Evolutionary conservation across 23 red algal species (phyloP), one percentile per base, ranked within the genome.

Genomic region (Gracilaria domingensis): DNA sequence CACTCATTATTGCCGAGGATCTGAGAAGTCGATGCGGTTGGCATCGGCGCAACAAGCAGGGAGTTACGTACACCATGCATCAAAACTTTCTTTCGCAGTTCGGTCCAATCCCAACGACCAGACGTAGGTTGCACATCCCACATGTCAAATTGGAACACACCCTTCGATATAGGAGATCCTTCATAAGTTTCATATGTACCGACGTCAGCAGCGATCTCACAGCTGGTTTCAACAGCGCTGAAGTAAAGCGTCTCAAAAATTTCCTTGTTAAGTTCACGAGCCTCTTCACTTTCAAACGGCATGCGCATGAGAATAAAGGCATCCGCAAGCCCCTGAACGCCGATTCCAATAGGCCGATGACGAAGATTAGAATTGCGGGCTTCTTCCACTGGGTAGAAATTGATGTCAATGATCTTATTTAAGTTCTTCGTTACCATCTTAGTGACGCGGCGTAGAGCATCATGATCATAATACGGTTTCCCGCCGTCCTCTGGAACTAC

Each of bases 1-100:
- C 93, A 96, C 82, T 99, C 97, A 71, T 99, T 99, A 83, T 99
- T 99, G 44, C 97, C 97, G 50, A 99, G 85, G 75, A 99, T 99
- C 92, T 99, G 97, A 20, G 93, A 96, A 37, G 97, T 99, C 12
- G 97, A 99, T 29, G 97, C 97, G 16, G 97, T 99, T 29, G 97
- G 97, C 97, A 99, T 99, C 0, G 97, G 97, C 12, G 97, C 97
- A 23, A 99, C 85, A 49, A 99, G 90, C 47, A 99, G 78, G 48
- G 97, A 99, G 77, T 99, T 99, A 34, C 97, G 90, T 21, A 99
- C 84, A 71, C 97, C 97, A 73, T 70, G 55, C 57, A 62, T 42
- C 13, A 81, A 25, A 47, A 99, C 95, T 49, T 89, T 88, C 44
- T 84, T 60, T 25, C 91, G 83, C 32, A 99, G 84, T 34, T 79